Evolutionary conservation across 2,329 filamentous ascomycete species (phyloP), one percentile per base, ranked within the genome.

Genomic region (Mycocentrospora acerina): DNA sequence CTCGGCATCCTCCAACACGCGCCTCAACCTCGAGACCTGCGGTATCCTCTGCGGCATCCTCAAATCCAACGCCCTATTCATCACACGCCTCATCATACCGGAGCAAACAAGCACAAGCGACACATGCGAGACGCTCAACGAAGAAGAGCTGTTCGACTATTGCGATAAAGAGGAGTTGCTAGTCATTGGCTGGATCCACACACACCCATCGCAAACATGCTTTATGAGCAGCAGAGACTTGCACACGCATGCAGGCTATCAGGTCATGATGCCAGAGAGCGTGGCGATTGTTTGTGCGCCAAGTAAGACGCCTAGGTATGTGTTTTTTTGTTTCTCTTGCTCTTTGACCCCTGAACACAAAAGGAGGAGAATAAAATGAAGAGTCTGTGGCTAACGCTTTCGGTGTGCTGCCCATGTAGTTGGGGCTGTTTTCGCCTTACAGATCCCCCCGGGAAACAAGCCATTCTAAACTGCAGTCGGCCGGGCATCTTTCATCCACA

Each of bases 251-350:
- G 84, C 85, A 3, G 90, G 90, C 9, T 97, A 96, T 64, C 93
- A 98, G 68, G 83, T 93, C 43, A 96, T 96, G 89, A 80, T 97
- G 70, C 85, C 90, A 1, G 93, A 98, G 73, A 94, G 88, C 56
- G 90, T 98, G 47, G 93, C 93, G 4, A 95, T 98, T 57, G 93
- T 98, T 26, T 98, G 93, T 70, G 88, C 93, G 5, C 93, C 93
- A 1, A 85, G 79, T 40, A 88, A 86, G 57, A 75, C 77, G 24
- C 87, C 86, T 29, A 86, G 83, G 81, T 90, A 72, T 72, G 83
- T 77, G 18, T 11, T n/a, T 12, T n/a, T 3, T 31, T n/a, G 4
- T 13, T 29, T 25, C 11, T 12, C 11, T 28, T 41, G 26, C 42
- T 24, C 27, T 27, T 10, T 24, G 37, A 11, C 16, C 24, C 12